Base-by-base conservation (phyloP, 352 stramenopile genomes). In the Peronospora tabacina region DNA sequence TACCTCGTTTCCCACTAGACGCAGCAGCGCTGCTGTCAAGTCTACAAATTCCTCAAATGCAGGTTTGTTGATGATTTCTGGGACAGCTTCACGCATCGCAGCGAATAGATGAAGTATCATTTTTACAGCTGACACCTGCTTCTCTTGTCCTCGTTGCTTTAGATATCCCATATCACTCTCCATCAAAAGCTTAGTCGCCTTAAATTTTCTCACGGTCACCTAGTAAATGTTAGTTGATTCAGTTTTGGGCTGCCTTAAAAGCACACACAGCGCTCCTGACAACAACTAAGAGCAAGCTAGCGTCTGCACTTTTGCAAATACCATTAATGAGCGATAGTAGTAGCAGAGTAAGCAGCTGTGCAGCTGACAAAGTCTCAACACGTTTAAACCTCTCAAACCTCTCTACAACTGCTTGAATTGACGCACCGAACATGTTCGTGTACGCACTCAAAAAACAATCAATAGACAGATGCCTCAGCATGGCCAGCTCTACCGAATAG, bases 331-430 rank as follows among this genome's bases (percentile, higher is more conserved):
- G 66, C 44, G 64, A 55, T 33, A 74, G 16, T n/a, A 79, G 35
- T 19, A 83, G 48, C 5, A 79, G 24, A 12, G 58, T 61, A 3
- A 68, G 34, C 11, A 79, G 36, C 16, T 83, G 72, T 1, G 36
- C 35, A n/a, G 68, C 58, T 19, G 71, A 49, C 19, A 79, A 36
- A 12, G 15, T 39, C 7, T 65, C 67, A 16, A 67, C 43, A 15
- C 34, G 28, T 22, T 64, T 33, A 9, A 36, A 44, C 16, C 47
- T 63, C 7, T 35, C 48, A 4, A 83, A 40, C 22, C 61, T 70
- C 28, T 52, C 48, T 35, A 78, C 41, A 9, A 65, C 42, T n/a
- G 28, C 33, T 12, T 51, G 34, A 40, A 49, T 22, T 28, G 47
- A 38, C 0, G 28, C 19, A 29, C 39, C 4, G n/a, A 60, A 50